These are phyloP conservation scores for Paramecium caudatum DNA, from an alignment of 73 alveolate genomes.

Conservation along the genomic window DNA sequence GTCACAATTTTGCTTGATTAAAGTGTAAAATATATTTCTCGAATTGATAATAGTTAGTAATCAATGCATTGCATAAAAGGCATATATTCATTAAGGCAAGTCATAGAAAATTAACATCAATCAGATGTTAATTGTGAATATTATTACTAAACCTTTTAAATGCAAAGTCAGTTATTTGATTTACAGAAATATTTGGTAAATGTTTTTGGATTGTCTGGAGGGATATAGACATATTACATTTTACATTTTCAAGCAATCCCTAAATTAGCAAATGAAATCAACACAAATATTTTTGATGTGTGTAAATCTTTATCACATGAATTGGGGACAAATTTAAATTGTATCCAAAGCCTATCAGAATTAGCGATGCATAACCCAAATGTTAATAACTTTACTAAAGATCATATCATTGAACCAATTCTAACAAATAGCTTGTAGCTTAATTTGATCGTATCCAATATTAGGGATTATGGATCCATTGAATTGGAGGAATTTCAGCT, in stretches of 20 bases:
- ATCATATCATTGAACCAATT: not conserved
- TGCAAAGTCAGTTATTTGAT: constrained; percentile 3
- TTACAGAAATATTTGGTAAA: not conserved
- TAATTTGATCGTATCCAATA: constrained; percentile 11
- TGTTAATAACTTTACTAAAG: not conserved
- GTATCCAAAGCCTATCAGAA: constrained; percentile 20
- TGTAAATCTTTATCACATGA: constrained; percentile 59
- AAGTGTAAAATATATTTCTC: constrained; percentile 4
- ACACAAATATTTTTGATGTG: not conserved
- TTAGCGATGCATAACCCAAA: not conserved
- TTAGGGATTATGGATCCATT: constrained; percentile 54
- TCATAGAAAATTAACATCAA: not conserved
- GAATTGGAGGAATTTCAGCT: constrained; percentile 20
- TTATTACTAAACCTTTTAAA: constrained; percentile 16
- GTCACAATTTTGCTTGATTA: not conserved
- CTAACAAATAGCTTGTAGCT: not conserved
- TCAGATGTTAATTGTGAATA: not conserved
- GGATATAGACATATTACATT: not conserved
- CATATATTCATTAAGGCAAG: not conserved
- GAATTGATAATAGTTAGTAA: not conserved
- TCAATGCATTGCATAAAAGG: not conserved
- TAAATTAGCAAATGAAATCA: not conserved
- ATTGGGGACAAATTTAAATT: constrained; percentile 35
- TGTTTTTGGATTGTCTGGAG: not conserved
- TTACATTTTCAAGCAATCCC: constrained; percentile 34